phyloP scores from a whole-genome alignment of 805 yeast genomes.

The Schwanniomyces sp. region DNA sequence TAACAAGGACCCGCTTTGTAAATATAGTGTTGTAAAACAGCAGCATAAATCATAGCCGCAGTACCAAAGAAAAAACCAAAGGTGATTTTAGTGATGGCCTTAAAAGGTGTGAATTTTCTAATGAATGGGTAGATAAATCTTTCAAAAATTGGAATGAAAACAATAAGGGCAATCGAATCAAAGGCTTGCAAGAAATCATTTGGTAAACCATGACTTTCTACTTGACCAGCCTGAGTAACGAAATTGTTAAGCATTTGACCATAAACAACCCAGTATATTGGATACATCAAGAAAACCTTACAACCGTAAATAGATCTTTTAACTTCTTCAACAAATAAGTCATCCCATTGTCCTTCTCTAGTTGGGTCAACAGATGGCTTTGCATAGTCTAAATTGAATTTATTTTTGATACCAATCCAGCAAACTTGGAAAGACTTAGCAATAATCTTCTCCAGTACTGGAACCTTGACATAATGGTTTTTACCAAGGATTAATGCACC shows the following conservation, averaged over 20 bases:
- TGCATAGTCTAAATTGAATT: constrained; percentile 52
- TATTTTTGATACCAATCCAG: constrained; percentile 46
- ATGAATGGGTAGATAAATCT: constrained; percentile 49
- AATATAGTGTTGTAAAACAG: constrained; percentile 69
- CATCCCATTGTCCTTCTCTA: constrained; percentile 56
- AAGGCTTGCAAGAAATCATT: constrained; percentile 77
- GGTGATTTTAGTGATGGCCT: constrained; percentile 70
- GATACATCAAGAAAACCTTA: constrained; percentile 68
- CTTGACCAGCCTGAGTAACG: constrained; percentile 70
- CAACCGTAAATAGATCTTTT: constrained; percentile 65
- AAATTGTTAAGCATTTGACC: constrained; percentile 72
- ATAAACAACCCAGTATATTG: constrained; percentile 73
- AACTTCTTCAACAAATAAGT: constrained; percentile 73
- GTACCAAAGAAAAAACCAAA: constrained; percentile 68
- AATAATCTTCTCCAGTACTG: constrained; percentile 62
- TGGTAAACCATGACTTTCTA: constrained; percentile 76
- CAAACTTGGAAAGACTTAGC: constrained; percentile 48
- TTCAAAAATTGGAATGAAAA: constrained; percentile 76
- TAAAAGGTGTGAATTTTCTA: constrained; percentile 51
- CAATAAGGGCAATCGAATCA: constrained; percentile 71
- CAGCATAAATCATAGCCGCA: constrained; percentile 70
- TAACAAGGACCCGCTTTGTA: constrained; percentile 76
- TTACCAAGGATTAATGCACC: constrained; percentile 53
- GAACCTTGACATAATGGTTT: constrained; percentile 55
- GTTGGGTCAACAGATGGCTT: constrained; percentile 57